Evolutionary conservation across 345 rosid genomes (phyloP), one percentile per base, ranked within the genome.

Genomic region (Lumnitzera littorea): DNA sequence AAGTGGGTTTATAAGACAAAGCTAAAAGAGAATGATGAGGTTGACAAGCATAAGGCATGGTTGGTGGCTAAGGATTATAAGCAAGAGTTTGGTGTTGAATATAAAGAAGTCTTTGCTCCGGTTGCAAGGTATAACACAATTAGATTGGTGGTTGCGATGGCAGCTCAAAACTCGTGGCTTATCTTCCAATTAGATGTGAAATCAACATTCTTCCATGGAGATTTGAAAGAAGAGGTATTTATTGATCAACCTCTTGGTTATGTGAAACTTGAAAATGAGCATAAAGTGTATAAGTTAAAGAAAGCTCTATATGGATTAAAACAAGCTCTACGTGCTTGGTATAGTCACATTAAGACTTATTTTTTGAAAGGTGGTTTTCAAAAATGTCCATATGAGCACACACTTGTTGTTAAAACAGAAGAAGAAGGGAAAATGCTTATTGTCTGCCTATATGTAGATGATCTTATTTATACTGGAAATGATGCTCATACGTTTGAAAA

Each of bases 1-100:
- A 65, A 65, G n/a, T 57, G 13, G 57, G 46, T 51, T 3, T 57
- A 27, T 9, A 43, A 64, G 16, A 57, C 29, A 16, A 57, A 65
- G 23, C 24, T 24, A 4, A 65, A 67, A 15, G 20, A 15, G 20
- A 7, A 57, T 50, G 46, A 48, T 7, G 13, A 0, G 8, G 23
- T 27, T 46, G 53, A 53, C 11, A 67, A n/a, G 29, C 13, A 29
- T 3, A 50, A 47, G 11, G 56, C 51, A 0, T 7, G 16, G 5
- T 14, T 46, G 2, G 27, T 59, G 2, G 57, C 12, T 15, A 59
- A 48, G 10, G 17, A 12, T 6, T 31, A 57, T 5, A 16, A 15
- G 27, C 12, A 48, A 25, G 13, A 52, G 43, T 29, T 12, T 13
- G 48, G 25, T 2, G n/a, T 55, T 17, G 53, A 55, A 12, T 23